phyloP scores from a whole-genome alignment of 2,329 filamentous ascomycete genomes.

The Byssoonygena ceratinophila region DNA sequence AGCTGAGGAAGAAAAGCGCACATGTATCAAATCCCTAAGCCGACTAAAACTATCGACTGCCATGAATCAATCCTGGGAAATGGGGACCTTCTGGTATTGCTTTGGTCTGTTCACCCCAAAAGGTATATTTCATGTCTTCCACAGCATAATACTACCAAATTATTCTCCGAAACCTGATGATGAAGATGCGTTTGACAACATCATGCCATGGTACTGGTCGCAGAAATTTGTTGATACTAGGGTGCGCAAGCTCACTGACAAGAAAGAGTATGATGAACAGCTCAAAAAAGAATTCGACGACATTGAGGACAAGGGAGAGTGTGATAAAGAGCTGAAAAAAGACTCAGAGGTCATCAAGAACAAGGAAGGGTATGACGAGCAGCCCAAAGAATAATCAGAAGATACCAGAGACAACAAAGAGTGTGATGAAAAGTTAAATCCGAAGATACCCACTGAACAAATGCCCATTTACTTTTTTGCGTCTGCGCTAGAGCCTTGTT shows the following conservation, averaged over 20 bases:
- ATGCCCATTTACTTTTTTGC: no score
- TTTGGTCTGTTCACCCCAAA: constrained; percentile 19
- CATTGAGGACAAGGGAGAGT: background rate
- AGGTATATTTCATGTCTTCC: constrained; percentile 17
- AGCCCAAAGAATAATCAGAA: background rate
- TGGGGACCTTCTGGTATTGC: constrained; percentile 19
- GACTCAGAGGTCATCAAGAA: background rate
- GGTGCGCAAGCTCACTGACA: background rate
- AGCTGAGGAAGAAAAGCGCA: constrained; percentile 15
- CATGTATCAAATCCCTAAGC: background rate
- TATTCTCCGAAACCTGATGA: background rate
- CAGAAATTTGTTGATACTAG: background rate
- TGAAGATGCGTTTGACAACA: background rate
- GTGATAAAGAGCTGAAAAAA: background rate
- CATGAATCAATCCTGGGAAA: constrained; percentile 16
- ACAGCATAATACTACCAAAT: constrained; percentile 4
- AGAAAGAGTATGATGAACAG: constrained; percentile 2
- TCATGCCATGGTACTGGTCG: constrained; percentile 7
- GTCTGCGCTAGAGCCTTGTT: no score
- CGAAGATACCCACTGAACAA: background rate
- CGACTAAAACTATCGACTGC: constrained; percentile 1
- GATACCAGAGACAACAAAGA: background rate
- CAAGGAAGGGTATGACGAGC: background rate
- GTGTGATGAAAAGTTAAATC: constrained; percentile 1
- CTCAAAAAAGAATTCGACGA: constrained; percentile 3